Percentiles rank a stretch among this genome's conserved stretches.
Conservation (phyloP, 345 rosid species). For the Mangifera indica region DNA sequence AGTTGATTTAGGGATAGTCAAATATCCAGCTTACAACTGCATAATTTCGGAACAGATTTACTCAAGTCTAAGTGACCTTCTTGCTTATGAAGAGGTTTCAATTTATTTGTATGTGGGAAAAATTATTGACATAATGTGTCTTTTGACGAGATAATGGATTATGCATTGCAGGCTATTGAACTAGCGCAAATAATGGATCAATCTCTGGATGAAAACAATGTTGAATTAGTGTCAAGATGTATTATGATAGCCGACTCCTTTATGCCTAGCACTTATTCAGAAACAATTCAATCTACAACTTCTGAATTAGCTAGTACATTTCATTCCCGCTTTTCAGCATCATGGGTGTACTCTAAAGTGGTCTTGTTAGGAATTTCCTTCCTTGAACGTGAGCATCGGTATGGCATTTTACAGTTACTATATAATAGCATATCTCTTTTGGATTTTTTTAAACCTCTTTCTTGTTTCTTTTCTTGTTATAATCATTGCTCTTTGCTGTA, state of each 20-base stretch:
- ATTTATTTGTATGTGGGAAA: conserved; percentile 23
- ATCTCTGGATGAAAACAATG: conserved; percentile 64
- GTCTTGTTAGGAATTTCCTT: conserved; percentile 75
- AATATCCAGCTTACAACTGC: conserved; percentile 75
- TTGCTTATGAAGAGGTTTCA: conserved; percentile 90
- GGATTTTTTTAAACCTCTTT: too few species aligned
- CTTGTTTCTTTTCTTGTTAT: not conserved
- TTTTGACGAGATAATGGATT: conserved; percentile 15
- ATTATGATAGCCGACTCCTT: conserved; percentile 60
- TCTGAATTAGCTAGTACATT: conserved; percentile 29
- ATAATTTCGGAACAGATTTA: conserved; percentile 57
- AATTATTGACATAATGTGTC: not conserved
- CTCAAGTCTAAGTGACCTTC: conserved; percentile 43
- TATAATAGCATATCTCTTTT: not conserved
- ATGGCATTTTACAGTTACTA: conserved; percentile 24
- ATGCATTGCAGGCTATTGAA: conserved; percentile 72
- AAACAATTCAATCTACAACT: conserved; percentile 29
- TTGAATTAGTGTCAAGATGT: conserved; percentile 53
- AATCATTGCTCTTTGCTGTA: not conserved
- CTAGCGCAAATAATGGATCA: conserved; percentile 89
- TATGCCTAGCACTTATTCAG: conserved; percentile 31
- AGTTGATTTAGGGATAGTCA: conserved; percentile 77
- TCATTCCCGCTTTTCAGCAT: conserved; percentile 55
- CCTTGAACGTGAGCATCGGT: conserved; percentile 82
- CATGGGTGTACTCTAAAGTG: conserved; percentile 89